Evolutionary conservation across 768 basidiomycete genomes (phyloP), one percentile per base, ranked within the genome.

Genomic region (Russula sp.): DNA sequence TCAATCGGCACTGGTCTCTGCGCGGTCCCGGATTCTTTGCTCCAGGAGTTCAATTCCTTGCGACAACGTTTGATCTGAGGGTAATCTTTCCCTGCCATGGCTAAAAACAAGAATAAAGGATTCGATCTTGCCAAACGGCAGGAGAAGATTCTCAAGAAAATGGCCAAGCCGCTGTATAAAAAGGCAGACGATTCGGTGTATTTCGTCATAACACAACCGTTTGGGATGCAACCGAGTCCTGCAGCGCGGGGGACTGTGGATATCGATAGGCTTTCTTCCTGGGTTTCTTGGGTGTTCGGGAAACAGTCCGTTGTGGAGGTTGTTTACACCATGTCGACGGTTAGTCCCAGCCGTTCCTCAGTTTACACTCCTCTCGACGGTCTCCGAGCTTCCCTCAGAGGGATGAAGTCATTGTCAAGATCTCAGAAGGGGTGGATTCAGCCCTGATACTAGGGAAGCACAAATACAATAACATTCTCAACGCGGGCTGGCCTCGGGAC

Each of bases 291-390:
- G 62, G 61, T 65, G 13, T 65, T 55, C 31, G 51, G 63, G 34
- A 50, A 45, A 39, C 54, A 45, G 39, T 54, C 63, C 2, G 48
- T 57, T 22, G 55, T 66, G 48, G 63, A 65, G 27, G 32, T 39
- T 18, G 58, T 66, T 35, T 66, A 59, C 54, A 56, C 66, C 45
- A 65, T 64, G 63, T 64, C 62, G 37, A 66, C 65, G 62, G 65
- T 66, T 14, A 66, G 63, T 66, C 47, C 22, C 32, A 50, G 31
- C 45, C 20, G 39, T 45, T 54, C 31, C 49, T 51, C 52, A 44
- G 22, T 37, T 55, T n/a, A 13, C 37, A 34, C 34, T 40, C 47
- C 18, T 37, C 40, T 42, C 9, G 39, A 66, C 32, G 34, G 34
- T 40, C 54, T 58, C 44, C 62, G 51, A 42, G 16, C 11, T 27